These are phyloP conservation scores for Colletotrichum tanaceti DNA, from an alignment of 2,329 filamentous ascomycete species.

Conservation along the genomic window DNA sequence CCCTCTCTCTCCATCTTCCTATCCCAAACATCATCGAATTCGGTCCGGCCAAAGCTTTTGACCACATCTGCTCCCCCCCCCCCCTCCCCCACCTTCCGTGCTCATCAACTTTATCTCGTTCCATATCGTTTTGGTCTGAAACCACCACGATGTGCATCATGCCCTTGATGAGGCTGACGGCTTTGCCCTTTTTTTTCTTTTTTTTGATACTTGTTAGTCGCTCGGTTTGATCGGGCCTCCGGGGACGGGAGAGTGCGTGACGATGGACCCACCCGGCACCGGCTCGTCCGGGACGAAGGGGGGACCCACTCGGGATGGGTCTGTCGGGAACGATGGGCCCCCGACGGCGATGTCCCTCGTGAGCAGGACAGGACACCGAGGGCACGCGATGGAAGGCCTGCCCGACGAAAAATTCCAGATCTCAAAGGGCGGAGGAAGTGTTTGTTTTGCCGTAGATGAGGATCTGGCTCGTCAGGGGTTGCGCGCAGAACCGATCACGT, in stretches of 20 bases:
- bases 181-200: background rate
- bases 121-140: slow-evolving; percentile 4
- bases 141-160: background rate
- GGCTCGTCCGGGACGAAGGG: slow-evolving; percentile 47
- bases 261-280: slow-evolving; percentile 47
- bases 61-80: background rate
- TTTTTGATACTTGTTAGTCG: slow-evolving; percentile 29
- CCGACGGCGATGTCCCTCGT: slow-evolving; percentile 30
- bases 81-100: slow-evolving; percentile 26
- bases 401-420: slow-evolving; percentile 41
- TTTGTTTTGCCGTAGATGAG: slow-evolving; percentile 39
- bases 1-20: no score
- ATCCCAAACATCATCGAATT: slow-evolving; percentile 4
- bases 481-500: slow-evolving; percentile 41
- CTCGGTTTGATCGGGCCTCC: slow-evolving; percentile 36
- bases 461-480: slow-evolving; percentile 37
- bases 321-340: slow-evolving; percentile 42
- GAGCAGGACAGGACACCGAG: slow-evolving; percentile 41
- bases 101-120: slow-evolving; percentile 27
- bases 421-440: slow-evolving; percentile 35
- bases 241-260: slow-evolving; percentile 36
- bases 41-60: background rate
- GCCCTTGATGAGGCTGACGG: background rate
- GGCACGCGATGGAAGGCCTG: slow-evolving; percentile 41
- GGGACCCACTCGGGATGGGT: slow-evolving; percentile 47